phyloP scores from a whole-genome alignment of 2,329 filamentous ascomycete genomes.

The Penicillium sp. region DNA sequence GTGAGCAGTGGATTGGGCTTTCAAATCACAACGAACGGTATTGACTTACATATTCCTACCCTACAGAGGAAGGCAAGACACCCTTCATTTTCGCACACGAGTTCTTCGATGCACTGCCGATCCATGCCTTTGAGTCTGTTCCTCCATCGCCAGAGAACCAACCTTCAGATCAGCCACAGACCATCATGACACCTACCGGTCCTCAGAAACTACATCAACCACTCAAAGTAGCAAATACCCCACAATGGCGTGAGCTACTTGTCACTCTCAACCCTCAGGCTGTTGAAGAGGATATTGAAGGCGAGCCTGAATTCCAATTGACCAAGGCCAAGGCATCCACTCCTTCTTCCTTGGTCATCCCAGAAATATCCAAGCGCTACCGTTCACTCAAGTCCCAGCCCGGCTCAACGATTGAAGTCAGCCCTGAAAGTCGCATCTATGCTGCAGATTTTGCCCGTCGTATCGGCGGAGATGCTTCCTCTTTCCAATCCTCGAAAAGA shows the following conservation, averaged over 20 bases:
- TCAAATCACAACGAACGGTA: slow-evolving; percentile 1
- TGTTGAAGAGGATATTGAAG: slow-evolving; percentile 48
- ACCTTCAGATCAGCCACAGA: slow-evolving; percentile 39
- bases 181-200: slow-evolving; percentile 50
- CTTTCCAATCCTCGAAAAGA: slow-evolving; percentile 34
- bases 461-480: slow-evolving; percentile 65
- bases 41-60: neutral
- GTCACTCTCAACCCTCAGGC: slow-evolving; percentile 65
- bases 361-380: slow-evolving; percentile 77
- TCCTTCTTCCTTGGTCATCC: slow-evolving; percentile 79
- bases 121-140: slow-evolving; percentile 87
- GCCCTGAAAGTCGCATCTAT: slow-evolving; percentile 79
- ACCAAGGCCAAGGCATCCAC: slow-evolving; percentile 72
- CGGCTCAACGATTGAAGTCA: slow-evolving; percentile 79
- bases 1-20: no score
- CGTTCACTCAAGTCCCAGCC: slow-evolving; percentile 65
- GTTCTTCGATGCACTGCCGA: slow-evolving; percentile 96
- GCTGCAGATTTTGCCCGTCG: slow-evolving; percentile 75
- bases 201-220: slow-evolving; percentile 46
- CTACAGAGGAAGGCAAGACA: slow-evolving; percentile 61
- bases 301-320: slow-evolving; percentile 80
- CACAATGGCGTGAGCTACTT: slow-evolving; percentile 80
- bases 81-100: slow-evolving; percentile 97
- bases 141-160: slow-evolving; percentile 46
- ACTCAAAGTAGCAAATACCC: slow-evolving; percentile 40